Base-by-base conservation (phyloP, 768 basidiomycete genomes). In the Pleurotus citrinopileatus region DNA sequence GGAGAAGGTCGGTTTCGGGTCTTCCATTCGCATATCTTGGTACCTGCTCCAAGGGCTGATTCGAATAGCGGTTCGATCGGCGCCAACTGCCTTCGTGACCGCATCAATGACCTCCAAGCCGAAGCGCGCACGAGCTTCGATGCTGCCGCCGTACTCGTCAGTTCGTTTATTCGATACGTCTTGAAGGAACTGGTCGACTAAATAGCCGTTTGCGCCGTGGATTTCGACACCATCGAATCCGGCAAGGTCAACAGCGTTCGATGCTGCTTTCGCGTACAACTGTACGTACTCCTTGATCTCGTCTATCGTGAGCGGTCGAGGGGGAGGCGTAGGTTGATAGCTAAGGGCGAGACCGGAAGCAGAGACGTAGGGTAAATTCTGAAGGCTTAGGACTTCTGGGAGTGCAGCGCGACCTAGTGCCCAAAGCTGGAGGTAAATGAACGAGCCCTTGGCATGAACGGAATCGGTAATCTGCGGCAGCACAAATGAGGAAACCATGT, bases 181-280 rank as follows among this genome's bases (percentile, higher is more conserved):
- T 51, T 80, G 74, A 7, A 77, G 57, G 68, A 82, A 81, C 60
- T 81, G 77, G 59, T 82, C 75, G 36, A 69, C 42, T 23, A 77
- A 48, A 46, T 71, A 69, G 0, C 67, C 66, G 34, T 66, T 66
- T 6, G 62, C 65, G 8, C 54, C 61, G 40, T 69, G 78, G 42
- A 80, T 61, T 71, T 77, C 77, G 53, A 80, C 57, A 42, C 86
- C 89, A 55, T 90, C 87, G 57, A 89, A 89, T 0, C 84, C 87
- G 25, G 87, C 86, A 20, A 61, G 59, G 42, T 72, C 60, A 7
- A 81, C 65, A 32, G 77, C 75, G 47, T 73, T 73, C 20, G 66
- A 65, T 9, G 82, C 77, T 0, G 76, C 80, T 1, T 67, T 63
- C 15, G 68, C 74, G 59, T 76, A 82, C n/a, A 73, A 66, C 28